Evolutionary conservation across 2,329 filamentous ascomycete genomes (phyloP).

Genomic region (Nemania bipapillata): DNA sequence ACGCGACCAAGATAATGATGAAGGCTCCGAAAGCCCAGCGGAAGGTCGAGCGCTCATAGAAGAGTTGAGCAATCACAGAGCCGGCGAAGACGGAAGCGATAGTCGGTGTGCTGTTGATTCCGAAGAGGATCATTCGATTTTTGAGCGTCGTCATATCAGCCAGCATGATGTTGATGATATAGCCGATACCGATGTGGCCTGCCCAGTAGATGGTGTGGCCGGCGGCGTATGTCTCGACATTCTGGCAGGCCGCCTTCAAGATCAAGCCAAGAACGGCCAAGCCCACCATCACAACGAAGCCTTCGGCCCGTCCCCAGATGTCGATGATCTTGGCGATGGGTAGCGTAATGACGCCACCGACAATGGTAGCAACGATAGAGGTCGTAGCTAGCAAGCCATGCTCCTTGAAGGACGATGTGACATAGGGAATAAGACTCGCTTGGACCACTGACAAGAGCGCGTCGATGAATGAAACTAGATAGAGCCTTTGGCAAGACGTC

Average conservation of each 20-base stretch:
- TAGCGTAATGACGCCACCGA: constrained; percentile 17
- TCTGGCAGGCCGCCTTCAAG: constrained; percentile 70
- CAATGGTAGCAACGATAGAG: constrained; percentile 18
- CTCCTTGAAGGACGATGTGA: constrained; percentile 71
- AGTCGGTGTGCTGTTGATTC: constrained; percentile 57
- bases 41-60: constrained; percentile 55
- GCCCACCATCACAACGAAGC: constrained; percentile 57
- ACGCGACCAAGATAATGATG: constrained; percentile 68
- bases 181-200: constrained; percentile 60
- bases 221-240: constrained; percentile 64
- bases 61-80: constrained; percentile 55
- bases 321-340: constrained; percentile 58
- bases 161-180: constrained; percentile 56
- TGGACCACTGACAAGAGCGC: constrained; percentile 54
- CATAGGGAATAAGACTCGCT: constrained; percentile 68
- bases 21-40: constrained; percentile 70
- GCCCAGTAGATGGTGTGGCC: constrained; percentile 73
- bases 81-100: constrained; percentile 60
- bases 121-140: constrained; percentile 58
- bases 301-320: constrained; percentile 61
- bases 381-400: constrained; percentile 63
- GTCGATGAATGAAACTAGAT: constrained; percentile 55
- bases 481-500: constrained; percentile 49
- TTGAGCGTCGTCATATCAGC: constrained; percentile 58
- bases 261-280: constrained; percentile 65